Percentiles rank a stretch among this genome's conserved stretches.
These are phyloP conservation scores for Cytospora chrysosperma DNA, from an alignment of 2,329 filamentous ascomycete species.

Conservation along the genomic window DNA sequence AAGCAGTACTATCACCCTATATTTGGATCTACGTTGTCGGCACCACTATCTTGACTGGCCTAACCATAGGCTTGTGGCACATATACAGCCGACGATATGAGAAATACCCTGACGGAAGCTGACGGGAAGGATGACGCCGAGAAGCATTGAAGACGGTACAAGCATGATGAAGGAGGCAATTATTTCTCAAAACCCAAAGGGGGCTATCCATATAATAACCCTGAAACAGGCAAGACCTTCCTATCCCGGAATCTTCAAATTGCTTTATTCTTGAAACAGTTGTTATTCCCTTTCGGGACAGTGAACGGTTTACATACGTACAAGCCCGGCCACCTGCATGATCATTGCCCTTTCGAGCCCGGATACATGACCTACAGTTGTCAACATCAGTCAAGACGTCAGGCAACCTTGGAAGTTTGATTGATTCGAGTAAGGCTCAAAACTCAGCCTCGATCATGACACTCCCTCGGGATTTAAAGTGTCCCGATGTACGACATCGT, in stretches of 20 bases:
- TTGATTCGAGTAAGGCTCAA: not conserved
- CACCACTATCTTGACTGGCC: not conserved
- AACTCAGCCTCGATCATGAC: not conserved
- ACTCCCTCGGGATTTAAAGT: conserved; percentile 15
- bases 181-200: not conserved
- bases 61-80: conserved; percentile 3
- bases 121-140: too few species aligned
- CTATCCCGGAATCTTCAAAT: not conserved
- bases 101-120: not conserved
- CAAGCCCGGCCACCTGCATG: not conserved
- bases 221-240: not conserved
- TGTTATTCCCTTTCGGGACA: not conserved
- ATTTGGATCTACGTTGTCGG: conserved; percentile 7
- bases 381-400: not conserved
- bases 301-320: not conserved
- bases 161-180: not conserved
- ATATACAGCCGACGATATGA: not conserved
- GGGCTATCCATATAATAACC: not conserved
- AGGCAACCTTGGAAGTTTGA: not conserved
- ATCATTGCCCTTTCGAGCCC: not conserved
- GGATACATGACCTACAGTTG: not conserved
- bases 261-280: too few species aligned
- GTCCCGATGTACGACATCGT: not conserved
- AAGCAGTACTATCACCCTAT: conserved; percentile 1
- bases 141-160: not conserved